Evolutionary conservation across 2,329 filamentous ascomycete species (phyloP).

Genomic region (Dactylellina parvicollis): DNA sequence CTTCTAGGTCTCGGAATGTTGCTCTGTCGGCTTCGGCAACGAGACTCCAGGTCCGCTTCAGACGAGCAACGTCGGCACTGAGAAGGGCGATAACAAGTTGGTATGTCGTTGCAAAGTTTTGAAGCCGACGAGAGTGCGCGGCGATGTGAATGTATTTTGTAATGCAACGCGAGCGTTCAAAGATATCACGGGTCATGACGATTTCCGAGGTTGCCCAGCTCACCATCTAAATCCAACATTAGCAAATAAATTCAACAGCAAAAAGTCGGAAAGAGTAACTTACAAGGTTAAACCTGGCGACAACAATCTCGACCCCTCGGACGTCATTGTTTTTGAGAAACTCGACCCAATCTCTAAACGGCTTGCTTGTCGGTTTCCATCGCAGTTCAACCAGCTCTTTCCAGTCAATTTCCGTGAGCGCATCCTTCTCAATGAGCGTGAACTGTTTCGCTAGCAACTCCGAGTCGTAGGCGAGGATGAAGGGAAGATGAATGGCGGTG

Average conservation of each 20-base stretch:
- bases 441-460: constrained; percentile 82
- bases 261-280: constrained; percentile 14
- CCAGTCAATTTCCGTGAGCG: constrained; percentile 86
- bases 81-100: constrained; percentile 81
- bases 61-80: constrained; percentile 75
- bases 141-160: constrained; percentile 86
- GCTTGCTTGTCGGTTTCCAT: constrained; percentile 76
- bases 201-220: constrained; percentile 86
- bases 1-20: constrained; percentile 75
- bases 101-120: constrained; percentile 85
- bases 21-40: constrained; percentile 73
- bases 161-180: constrained; percentile 78
- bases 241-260: not conserved
- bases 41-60: constrained; percentile 76
- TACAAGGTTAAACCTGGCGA: constrained; percentile 81
- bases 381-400: constrained; percentile 84
- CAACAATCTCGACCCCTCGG: constrained; percentile 81
- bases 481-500: constrained; percentile 73
- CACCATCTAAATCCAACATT: constrained; percentile 67
- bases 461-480: constrained; percentile 82
- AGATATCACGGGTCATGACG: constrained; percentile 75
- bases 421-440: constrained; percentile 85
- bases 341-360: constrained; percentile 81
- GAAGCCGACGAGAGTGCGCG: constrained; percentile 75
- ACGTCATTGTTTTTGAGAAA: constrained; percentile 78